Percentiles rank a stretch among this genome's conserved stretches.
phyloP scores from a whole-genome alignment of 805 yeast genomes.

The Candida ovalis region DNA sequence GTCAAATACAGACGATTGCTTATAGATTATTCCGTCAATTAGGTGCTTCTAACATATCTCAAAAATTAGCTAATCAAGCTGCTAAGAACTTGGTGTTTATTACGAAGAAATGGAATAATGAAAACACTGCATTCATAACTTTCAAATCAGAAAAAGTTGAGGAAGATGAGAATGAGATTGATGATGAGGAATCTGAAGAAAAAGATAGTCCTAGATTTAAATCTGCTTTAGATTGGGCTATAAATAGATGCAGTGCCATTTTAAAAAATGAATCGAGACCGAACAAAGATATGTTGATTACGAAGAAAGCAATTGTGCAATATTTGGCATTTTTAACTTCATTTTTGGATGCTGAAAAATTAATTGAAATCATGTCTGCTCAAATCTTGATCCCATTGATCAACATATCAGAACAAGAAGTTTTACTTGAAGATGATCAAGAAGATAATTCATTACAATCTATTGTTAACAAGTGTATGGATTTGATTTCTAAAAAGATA shows the following conservation, averaged over 20 bases:
- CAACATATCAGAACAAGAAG: conserved; percentile 32
- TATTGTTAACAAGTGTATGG: conserved; percentile 61
- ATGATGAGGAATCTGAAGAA: conserved; percentile 25
- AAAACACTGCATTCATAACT: conserved; percentile 34
- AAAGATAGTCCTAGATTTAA: conserved; percentile 21
- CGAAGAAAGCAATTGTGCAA: conserved; percentile 70
- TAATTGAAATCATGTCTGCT: conserved; percentile 37
- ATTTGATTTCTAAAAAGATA: conserved; percentile 60
- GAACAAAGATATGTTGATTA: conserved; percentile 46
- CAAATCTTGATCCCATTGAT: conserved; percentile 29
- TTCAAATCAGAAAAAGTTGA: conserved; percentile 18
- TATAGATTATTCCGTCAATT: conserved; percentile 71
- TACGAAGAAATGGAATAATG: conserved; percentile 56
- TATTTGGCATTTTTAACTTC: conserved; percentile 61
- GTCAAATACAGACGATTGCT: conserved; percentile 57
- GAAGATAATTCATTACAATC: conserved; percentile 18
- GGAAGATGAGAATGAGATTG: conserved; percentile 24
- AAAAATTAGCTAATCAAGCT: conserved; percentile 56
- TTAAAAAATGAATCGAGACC: conserved; percentile 61
- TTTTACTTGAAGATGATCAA: conserved; percentile 32
- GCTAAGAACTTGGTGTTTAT: conserved; percentile 64
- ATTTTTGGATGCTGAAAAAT: conserved; percentile 39
- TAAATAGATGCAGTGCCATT: conserved; percentile 56
- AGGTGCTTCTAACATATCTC: conserved; percentile 71
- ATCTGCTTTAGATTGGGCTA: conserved; percentile 55